Evolutionary conservation across 140 eudicot genomes (phyloP).

Genomic region (Bidens hawaiensis): DNA sequence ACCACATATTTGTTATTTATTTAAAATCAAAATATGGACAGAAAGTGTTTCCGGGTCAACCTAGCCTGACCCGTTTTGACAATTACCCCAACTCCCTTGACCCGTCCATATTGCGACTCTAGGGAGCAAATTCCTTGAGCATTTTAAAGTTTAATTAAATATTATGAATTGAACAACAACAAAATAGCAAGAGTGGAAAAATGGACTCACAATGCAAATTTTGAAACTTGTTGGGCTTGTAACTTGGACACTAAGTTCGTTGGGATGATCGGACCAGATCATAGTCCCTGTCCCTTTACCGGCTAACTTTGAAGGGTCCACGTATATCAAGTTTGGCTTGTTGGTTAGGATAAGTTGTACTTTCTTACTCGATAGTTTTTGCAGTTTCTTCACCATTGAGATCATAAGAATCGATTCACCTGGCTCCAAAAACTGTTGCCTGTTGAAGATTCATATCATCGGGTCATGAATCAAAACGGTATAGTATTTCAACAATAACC

Average conservation of each 20-base stretch:
- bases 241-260: constrained; percentile 84
- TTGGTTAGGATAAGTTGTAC: constrained; percentile 93
- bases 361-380: constrained; percentile 84
- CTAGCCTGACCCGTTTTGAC: too few relatives aligned
- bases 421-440: constrained; percentile 91
- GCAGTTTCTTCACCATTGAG: constrained; percentile 90
- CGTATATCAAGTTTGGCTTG: constrained; percentile 82
- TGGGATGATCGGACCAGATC: constrained; percentile 81
- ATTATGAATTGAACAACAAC: too few relatives aligned
- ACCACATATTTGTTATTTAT: too few relatives aligned
- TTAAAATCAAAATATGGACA: too few relatives aligned
- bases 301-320: constrained; percentile 80
- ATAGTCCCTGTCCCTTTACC: constrained; percentile 51
- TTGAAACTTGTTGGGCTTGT: constrained; percentile 72
- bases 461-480: background rate
- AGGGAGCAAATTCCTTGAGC: too few relatives aligned
- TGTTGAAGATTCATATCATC: constrained; percentile 22
- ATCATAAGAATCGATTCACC: constrained; percentile 94
- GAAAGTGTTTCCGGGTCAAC: too few relatives aligned
- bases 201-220: constrained; percentile 53
- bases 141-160: too few relatives aligned
- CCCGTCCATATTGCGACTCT: too few relatives aligned
- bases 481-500: too few relatives aligned
- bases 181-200: background rate
- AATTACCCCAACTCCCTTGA: too few relatives aligned